Conservation (phyloP, 805 yeast genomes). For the Metschnikowia sp. region DNA sequence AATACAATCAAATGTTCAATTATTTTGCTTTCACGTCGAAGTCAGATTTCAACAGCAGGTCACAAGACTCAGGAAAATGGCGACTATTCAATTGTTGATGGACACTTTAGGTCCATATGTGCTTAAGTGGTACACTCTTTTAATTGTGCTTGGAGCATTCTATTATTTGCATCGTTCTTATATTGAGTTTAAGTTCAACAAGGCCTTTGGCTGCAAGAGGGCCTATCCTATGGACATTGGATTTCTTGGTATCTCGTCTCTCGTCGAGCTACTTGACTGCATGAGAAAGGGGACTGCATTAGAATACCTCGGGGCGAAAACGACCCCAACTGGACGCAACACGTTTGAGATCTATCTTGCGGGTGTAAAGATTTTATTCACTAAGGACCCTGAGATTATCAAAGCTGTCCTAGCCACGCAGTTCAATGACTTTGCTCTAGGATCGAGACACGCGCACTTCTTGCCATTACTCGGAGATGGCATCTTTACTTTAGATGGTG, state of each 20-base stretch:
- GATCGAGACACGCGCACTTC: conserved; percentile 36
- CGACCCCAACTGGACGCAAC: background rate
- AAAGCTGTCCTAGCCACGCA: conserved; percentile 43
- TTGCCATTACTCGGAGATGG: conserved; percentile 41
- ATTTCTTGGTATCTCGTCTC: conserved; percentile 9
- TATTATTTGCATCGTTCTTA: conserved; percentile 13
- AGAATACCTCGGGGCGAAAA: conserved; percentile 10
- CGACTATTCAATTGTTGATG: background rate
- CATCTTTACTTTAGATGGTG: conserved; percentile 40
- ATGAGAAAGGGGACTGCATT: conserved; percentile 12
- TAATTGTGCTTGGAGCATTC: conserved; percentile 8
- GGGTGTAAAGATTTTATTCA: conserved; percentile 22
- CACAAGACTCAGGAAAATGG: background rate
- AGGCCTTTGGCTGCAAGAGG: conserved; percentile 13
- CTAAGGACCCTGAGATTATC: conserved; percentile 40
- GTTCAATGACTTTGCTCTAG: conserved; percentile 39
- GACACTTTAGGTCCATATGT: conserved; percentile 5
- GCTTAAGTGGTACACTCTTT: conserved; percentile 11
- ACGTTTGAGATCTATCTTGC: conserved; percentile 15
- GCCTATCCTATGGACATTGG: conserved; percentile 5
- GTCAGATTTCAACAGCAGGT: background rate
- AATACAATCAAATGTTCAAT: background rate
- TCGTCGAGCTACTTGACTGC: conserved; percentile 5
- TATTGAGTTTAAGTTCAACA: conserved; percentile 9
- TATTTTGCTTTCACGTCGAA: too few relatives aligned